These are phyloP conservation scores for Pyronema omphalodes DNA, from an alignment of 495 filamentous ascomycete genomes.

Conservation along the genomic window DNA sequence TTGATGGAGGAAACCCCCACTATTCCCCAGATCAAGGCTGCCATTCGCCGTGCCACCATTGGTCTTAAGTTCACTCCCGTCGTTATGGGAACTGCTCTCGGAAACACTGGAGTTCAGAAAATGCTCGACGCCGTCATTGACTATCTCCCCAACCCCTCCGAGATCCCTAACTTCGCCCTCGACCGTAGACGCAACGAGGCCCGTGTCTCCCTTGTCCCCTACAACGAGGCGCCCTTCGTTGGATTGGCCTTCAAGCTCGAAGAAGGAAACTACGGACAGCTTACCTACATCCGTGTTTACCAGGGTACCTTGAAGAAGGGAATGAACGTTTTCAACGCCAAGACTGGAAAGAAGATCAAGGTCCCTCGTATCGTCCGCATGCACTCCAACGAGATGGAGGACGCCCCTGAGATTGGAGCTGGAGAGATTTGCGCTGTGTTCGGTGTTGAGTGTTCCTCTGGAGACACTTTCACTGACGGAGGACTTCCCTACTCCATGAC, in stretches of 20 bases:
- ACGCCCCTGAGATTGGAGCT: conserved; percentile 74
- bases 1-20: conserved; percentile 68
- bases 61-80: conserved; percentile 83
- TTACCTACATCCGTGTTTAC: conserved; percentile 98
- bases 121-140: conserved; percentile 96
- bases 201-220: conserved; percentile 70
- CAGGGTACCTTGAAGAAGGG: conserved; percentile 83
- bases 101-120: conserved; percentile 87
- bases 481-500: conserved; percentile 87
- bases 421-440: conserved; percentile 99
- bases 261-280: conserved; percentile 95
- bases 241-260: conserved; percentile 97
- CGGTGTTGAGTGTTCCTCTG: conserved; percentile 92
- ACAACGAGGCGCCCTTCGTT: conserved; percentile 83
- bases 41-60: conserved; percentile 79
- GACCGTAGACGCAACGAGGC: conserved; percentile 62
- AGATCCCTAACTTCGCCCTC: conserved; percentile 80
- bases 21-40: conserved; percentile 63
- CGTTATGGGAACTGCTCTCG: conserved; percentile 86
- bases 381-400: conserved; percentile 99
- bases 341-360: conserved; percentile 88
- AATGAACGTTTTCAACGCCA: conserved; percentile 78
- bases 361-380: conserved; percentile 95
- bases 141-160: conserved; percentile 80
- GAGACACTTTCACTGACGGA: conserved; percentile 96